Conservation (phyloP, 2,329 filamentous ascomycete species). For the Cercospora sojina region DNA sequence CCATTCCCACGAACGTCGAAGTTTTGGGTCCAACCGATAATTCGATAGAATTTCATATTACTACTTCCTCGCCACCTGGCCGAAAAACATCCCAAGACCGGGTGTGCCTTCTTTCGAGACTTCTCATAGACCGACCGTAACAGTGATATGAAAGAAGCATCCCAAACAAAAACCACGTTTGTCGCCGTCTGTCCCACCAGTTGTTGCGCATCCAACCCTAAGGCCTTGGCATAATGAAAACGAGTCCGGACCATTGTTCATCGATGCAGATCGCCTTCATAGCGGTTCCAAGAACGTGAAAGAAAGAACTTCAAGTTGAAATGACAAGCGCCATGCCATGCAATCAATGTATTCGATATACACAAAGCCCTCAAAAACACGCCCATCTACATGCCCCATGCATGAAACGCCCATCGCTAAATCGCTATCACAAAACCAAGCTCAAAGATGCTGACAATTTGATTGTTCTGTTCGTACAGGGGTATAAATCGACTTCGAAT, state of each 20-base stretch:
- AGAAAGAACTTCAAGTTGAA: too few relatives aligned
- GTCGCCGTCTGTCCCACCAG: not conserved
- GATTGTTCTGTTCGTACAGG: slow-evolving; percentile 21
- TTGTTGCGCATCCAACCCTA: not conserved
- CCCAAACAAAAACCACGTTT: not conserved
- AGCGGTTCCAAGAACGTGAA: too few relatives aligned
- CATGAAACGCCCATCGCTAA: not conserved
- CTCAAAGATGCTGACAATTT: not conserved
- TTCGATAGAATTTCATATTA: too few relatives aligned
- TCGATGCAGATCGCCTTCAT: too few relatives aligned
- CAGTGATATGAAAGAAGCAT: not conserved
- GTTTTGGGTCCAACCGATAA: too few relatives aligned
- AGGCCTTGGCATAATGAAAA: not conserved
- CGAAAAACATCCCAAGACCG: too few relatives aligned
- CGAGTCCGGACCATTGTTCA: too few relatives aligned
- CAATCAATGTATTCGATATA: not conserved
- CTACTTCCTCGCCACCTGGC: too few relatives aligned
- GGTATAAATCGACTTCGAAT: slow-evolving; percentile 11
- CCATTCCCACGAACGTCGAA: too few relatives aligned
- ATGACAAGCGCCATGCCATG: too few relatives aligned
- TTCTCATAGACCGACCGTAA: too few relatives aligned
- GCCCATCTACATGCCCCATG: not conserved
- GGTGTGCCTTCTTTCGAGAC: too few relatives aligned
- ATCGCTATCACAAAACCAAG: slow-evolving; percentile 18
- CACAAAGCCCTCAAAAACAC: not conserved